These are phyloP conservation scores for Penicillium crustosum DNA, from an alignment of 2,329 filamentous ascomycete species.

Conservation along the genomic window DNA sequence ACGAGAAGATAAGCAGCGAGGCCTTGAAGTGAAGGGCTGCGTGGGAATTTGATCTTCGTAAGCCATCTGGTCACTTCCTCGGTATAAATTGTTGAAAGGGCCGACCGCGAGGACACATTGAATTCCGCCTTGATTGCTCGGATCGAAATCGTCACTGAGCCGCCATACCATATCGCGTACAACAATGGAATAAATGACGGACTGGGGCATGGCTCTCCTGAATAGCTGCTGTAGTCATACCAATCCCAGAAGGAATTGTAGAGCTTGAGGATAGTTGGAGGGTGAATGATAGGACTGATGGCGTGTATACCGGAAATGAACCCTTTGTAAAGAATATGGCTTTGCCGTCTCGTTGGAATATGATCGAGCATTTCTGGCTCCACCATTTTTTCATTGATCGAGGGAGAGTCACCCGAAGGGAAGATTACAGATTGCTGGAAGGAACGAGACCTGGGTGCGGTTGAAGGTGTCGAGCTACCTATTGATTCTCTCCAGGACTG, in stretches of 20 bases:
- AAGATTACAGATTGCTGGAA: conserved; percentile 42
- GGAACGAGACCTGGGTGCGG: conserved; percentile 23
- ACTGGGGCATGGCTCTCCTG: conserved; percentile 39
- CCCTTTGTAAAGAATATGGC: conserved; percentile 48
- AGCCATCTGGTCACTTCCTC: conserved; percentile 48
- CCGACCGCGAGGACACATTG: conserved; percentile 35
- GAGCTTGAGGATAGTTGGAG: conserved; percentile 42
- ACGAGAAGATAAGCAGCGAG: conserved; percentile 49
- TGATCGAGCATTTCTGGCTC: conserved; percentile 44
- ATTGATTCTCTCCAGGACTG: conserved; percentile 24
- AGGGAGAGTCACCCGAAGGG: conserved; percentile 38
- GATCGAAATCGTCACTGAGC: conserved; percentile 46
- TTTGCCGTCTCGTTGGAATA: conserved; percentile 46
- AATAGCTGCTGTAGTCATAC: conserved; percentile 42
- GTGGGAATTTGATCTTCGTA: conserved; percentile 45
- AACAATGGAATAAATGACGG: conserved; percentile 47
- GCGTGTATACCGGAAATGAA: conserved; percentile 50
- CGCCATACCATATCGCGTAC: conserved; percentile 51
- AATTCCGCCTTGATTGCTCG: conserved; percentile 45
- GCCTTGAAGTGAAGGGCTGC: conserved; percentile 47
- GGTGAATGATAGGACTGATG: conserved; percentile 47
- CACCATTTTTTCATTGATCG: conserved; percentile 33
- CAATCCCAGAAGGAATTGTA: conserved; percentile 49
- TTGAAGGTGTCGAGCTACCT: conserved; percentile 14
- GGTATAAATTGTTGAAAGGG: conserved; percentile 41